A percentile compares a stretch with the other conserved stretches of the same genome.
Evolutionary conservation across 2,329 filamentous ascomycete genomes (phyloP).

Genomic region (Diaporthe vexans): DNA sequence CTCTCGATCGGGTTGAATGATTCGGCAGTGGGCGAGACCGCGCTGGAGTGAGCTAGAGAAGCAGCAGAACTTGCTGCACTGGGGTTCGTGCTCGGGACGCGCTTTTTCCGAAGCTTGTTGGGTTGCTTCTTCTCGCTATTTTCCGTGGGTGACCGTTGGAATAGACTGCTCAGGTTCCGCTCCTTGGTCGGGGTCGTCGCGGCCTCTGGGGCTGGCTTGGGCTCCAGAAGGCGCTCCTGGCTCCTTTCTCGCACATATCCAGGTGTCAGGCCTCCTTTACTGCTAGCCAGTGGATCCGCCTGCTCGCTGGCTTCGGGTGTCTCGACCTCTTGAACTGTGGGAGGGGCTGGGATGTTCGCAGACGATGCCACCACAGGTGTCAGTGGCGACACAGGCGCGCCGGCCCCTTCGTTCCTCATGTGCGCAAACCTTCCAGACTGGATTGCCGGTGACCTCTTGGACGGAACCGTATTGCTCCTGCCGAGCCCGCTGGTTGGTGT

Average conservation of each 20-base stretch:
- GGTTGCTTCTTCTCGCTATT: slow-evolving; percentile 79
- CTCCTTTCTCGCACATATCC: slow-evolving; percentile 56
- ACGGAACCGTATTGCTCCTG: slow-evolving; percentile 92
- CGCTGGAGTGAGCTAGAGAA: slow-evolving; percentile 71
- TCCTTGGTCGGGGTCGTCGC: slow-evolving; percentile 71
- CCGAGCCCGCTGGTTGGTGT: slow-evolving; percentile 69
- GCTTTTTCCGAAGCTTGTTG: slow-evolving; percentile 93
- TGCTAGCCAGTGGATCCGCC: slow-evolving; percentile 36
- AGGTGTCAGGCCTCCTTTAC: slow-evolving; percentile 33
- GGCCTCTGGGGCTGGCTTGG: slow-evolving; percentile 49
- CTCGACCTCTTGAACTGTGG: slow-evolving; percentile 54
- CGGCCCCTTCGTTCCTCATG: slow-evolving; percentile 49
- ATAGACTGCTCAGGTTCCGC: slow-evolving; percentile 76
- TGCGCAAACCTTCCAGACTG: slow-evolving; percentile 75
- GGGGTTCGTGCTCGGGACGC: slow-evolving; percentile 80
- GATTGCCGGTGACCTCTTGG: slow-evolving; percentile 85
- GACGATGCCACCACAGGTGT: slow-evolving; percentile 58
- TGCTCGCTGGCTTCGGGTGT: slow-evolving; percentile 47
- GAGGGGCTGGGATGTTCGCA: slow-evolving; percentile 62
- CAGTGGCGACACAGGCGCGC: slow-evolving; percentile 51
- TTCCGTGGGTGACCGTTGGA: slow-evolving; percentile 76
- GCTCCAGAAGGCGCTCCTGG: slow-evolving; percentile 63
- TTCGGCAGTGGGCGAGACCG: slow-evolving; percentile 63
- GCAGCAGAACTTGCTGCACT: slow-evolving; percentile 93
- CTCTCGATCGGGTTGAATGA: slow-evolving; percentile 61